A percentile compares a stretch with the other conserved stretches of the same genome.
phyloP scores from a whole-genome alignment of 1,284 basidiomycete species.

The Malassezia globosa region DNA sequence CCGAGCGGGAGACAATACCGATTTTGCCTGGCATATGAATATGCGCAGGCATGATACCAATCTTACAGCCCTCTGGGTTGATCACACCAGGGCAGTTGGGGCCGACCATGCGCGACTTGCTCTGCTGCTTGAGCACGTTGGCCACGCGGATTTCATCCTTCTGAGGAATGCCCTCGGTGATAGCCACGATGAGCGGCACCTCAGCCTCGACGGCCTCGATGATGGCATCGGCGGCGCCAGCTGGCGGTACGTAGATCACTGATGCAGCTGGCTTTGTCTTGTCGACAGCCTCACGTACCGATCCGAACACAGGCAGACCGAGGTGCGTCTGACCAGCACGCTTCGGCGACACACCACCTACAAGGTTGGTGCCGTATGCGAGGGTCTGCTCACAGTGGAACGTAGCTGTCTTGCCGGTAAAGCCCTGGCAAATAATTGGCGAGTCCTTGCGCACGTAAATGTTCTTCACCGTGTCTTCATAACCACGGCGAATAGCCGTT shows the following conservation, averaged over 20 bases:
- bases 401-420: conserved; percentile 83
- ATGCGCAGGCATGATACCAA: conserved; percentile 98
- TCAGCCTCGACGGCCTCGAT: conserved; percentile 46
- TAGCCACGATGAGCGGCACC: conserved; percentile 42
- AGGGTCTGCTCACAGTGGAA: conserved; percentile 93
- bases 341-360: conserved; percentile 93
- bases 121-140: conserved; percentile 86
- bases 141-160: conserved; percentile 55
- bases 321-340: conserved; percentile 93
- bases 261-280: conserved; percentile 42
- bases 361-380: conserved; percentile 89
- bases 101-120: conserved; percentile 68
- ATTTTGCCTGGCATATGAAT: conserved; percentile 82
- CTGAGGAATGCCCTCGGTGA: conserved; percentile 47
- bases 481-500: conserved; percentile 48
- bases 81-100: conserved; percentile 99
- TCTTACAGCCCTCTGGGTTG: conserved; percentile 89
- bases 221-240: conserved; percentile 44
- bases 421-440: conserved; percentile 46
- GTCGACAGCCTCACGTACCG: conserved; percentile 63
- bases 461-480: conserved; percentile 82
- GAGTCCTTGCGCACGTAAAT: conserved; percentile 89
- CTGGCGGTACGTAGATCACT: conserved; percentile 45
- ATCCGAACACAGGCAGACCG: conserved; percentile 86
- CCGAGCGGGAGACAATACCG: conserved; percentile 63